Evolutionary conservation across 208 protist species (phyloP), one percentile per base, ranked within the genome.

Genomic region (Entamoeba moshkovskii): DNA sequence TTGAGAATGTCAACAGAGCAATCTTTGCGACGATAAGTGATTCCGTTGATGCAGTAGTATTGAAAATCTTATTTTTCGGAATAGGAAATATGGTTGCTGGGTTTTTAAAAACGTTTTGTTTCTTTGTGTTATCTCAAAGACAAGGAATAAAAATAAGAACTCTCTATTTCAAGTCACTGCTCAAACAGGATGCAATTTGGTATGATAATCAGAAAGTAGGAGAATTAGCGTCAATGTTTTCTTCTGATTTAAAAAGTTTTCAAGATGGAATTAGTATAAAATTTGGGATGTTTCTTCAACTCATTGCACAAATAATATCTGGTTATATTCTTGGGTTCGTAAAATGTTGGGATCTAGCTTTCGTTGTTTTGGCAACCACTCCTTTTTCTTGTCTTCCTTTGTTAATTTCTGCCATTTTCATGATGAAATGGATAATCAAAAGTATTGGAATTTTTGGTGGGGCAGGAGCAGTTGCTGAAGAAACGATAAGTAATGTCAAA

Each of bases 381-480:
- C 59, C 59, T n/a, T 73, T 73, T n/a, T 25, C n/a, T 25, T 25
- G 0, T 0, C 29, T 44, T 42, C 8, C 29, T 73, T 42, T 38
- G 6, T n/a, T 22, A 73, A 2, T 1, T 3, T 42, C 29, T 73
- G 0, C 5, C 5, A 42, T 73, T 8, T 8, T 38, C 29, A 22
- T 5, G 8, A 73, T 42, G n/a, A 73, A 13, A 0, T 2, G 6
- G 6, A 8, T 11, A 38, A 0, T 8, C 11, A 73, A 73, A 33
- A 29, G 11, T n/a, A 92, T 93, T 29, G 94, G 38, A 13, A 95
- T 93, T 46, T 42, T 95, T 22, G 94, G 96, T 13, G 97, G 18
- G 18, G 49, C 49, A 59, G 0, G 59, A n/a, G 0, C 2, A 11
- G 29, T 73, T 2, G 59, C 59, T 2, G 59, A 73, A 38, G 0